Base-by-base conservation (phyloP, 441 rosid species). In the Melastoma candidum region DNA sequence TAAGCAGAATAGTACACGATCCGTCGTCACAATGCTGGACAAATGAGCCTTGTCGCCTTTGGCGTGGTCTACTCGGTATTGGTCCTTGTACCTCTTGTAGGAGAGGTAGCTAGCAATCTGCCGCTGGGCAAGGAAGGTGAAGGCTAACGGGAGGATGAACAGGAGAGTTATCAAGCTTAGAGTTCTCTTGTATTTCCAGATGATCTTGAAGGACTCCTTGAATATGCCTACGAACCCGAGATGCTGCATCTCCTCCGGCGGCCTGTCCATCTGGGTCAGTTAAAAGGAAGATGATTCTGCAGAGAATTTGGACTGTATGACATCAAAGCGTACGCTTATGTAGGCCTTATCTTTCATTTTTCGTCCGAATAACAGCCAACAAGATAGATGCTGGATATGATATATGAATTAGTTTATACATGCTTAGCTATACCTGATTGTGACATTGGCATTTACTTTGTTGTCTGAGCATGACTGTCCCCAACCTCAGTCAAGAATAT, bases 161-260 rank as follows among this genome's bases (percentile, higher is more conserved):
- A 24, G 5, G 10, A 51, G 43, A 4, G 54, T 51, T 17, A 51
- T 29, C 13, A 26, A 43, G 32, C 41, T 51, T 0, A 27, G 32
- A 43, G 32, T 12, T 17, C 22, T 17, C 22, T 17, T 17, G 22
- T 17, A 17, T 17, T 17, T 17, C 22, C 22, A 17, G 22, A 51
- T 7, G 43, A 27, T 27, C 54, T 51, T 51, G 43, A 51, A 51
- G 11, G 43, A 51, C 11, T 51, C 54, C 54, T 51, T 8, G 11
- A 26, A 51, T 36, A 51, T 27, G 54, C 54, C 54, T n/a, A 50
- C 41, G 54, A 51, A 27, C 43, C 54, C 17, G 2, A 51, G 54
- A 27, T 51, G 9, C 3, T 7, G 43, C 26, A 51, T 36, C 54
- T 27, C 32, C 22, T 27, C 54, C 32, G 26, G 22, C 1, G 26